Conservation (phyloP, 2,329 filamentous ascomycete genomes). For the Plectosphaerella sp. region DNA sequence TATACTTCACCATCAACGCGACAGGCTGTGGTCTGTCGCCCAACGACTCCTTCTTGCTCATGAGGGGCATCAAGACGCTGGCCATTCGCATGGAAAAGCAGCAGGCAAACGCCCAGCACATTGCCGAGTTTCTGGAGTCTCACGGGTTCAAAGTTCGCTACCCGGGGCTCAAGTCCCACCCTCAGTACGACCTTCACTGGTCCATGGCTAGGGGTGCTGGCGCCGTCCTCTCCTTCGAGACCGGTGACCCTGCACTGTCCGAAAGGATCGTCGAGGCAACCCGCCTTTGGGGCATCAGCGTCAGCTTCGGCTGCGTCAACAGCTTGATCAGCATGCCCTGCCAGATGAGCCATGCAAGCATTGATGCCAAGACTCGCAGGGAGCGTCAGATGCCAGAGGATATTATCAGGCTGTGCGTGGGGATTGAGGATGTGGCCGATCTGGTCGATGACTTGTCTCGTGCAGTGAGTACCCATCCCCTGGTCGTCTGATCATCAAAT, state of each 20-base stretch:
- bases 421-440: constrained; percentile 90
- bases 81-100: constrained; percentile 99
- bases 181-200: constrained; percentile 94
- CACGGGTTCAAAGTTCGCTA: constrained; percentile 95
- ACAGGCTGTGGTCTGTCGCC: constrained; percentile 92
- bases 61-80: constrained; percentile 93
- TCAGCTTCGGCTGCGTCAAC: constrained; percentile 98
- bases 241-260: constrained; percentile 75
- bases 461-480: constrained; percentile 61
- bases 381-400: constrained; percentile 95
- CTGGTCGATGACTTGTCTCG: constrained; percentile 88
- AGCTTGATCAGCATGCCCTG: constrained; percentile 99
- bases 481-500: not conserved
- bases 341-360: constrained; percentile 98
- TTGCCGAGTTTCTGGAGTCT: constrained; percentile 86
- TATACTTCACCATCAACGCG: constrained; percentile 96
- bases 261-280: constrained; percentile 94
- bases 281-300: constrained; percentile 88
- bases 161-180: constrained; percentile 88
- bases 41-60: constrained; percentile 92
- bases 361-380: constrained; percentile 86
- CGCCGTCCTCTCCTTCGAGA: constrained; percentile 94
- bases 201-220: constrained; percentile 92
- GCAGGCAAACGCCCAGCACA: constrained; percentile 83
- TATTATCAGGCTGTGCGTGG: constrained; percentile 90